Evolutionary conservation across 805 yeast species (phyloP).

Genomic region (Saturnispora silvae): DNA sequence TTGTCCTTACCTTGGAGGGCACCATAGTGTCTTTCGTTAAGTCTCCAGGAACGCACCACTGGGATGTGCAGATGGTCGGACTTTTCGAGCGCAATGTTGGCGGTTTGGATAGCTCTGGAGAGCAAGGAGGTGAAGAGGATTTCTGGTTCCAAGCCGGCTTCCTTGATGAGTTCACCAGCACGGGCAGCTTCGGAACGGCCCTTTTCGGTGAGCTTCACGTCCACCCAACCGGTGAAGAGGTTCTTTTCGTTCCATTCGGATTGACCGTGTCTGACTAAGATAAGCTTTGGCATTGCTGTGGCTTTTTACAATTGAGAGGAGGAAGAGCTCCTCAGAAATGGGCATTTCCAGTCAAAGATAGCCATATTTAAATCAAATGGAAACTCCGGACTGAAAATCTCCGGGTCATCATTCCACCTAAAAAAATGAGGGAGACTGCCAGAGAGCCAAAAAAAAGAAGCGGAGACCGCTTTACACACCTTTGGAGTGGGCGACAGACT

Average conservation of each 20-base stretch:
- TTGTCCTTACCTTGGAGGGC: constrained; percentile 97
- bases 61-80: constrained; percentile 90
- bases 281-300: constrained; percentile 56
- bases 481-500: too few species aligned
- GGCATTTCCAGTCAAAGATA: too few species aligned
- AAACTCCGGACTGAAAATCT: not conserved
- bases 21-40: constrained; percentile 98
- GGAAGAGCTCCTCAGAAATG: not conserved
- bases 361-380: too few species aligned
- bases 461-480: too few species aligned
- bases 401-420: constrained; percentile 2
- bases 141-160: constrained; percentile 77
- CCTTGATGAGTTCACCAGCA: constrained; percentile 88
- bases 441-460: too few species aligned
- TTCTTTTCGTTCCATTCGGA: constrained; percentile 98
- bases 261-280: constrained; percentile 97
- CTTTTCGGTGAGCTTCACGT: constrained; percentile 69
- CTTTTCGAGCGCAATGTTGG: constrained; percentile 80
- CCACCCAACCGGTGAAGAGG: constrained; percentile 99
- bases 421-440: too few species aligned
- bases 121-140: constrained; percentile 83
- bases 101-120: constrained; percentile 94
- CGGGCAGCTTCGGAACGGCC: constrained; percentile 87
- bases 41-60: constrained; percentile 92
- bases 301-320: constrained; percentile 4